These are phyloP conservation scores for Prunus yedoensis DNA, from an alignment of 331 rosid species.

Conservation along the genomic window DNA sequence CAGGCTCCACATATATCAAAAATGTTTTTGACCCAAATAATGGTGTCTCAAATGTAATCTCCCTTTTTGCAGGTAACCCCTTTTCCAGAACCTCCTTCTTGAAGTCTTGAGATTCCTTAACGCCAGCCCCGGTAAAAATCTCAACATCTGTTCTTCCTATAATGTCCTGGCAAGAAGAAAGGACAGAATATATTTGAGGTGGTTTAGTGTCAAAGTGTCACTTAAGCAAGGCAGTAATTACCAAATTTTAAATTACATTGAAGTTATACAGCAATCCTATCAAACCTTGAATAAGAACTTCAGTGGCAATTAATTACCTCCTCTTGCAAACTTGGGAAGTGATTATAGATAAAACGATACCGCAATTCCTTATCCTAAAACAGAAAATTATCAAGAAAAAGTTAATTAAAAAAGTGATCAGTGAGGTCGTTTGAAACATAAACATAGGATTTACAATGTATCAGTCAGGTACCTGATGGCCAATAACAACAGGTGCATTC, in stretches of 20 bases:
- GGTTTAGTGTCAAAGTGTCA: background rate
- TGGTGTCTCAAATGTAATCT: conserved; percentile 85
- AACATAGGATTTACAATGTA: background rate
- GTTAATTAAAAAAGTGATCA: background rate
- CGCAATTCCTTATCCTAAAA: conserved; percentile 90
- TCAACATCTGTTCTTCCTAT: conserved; percentile 97
- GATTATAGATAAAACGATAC: conserved; percentile 96
- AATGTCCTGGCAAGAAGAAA: conserved; percentile 59
- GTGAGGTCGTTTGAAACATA: background rate
- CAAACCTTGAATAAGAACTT: conserved; percentile 38
- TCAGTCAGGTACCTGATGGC: conserved; percentile 74
- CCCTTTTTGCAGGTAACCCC: conserved; percentile 86
- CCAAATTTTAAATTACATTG: no score
- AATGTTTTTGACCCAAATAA: conserved; percentile 87
- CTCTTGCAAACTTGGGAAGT: conserved; percentile 91
- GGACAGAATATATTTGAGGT: background rate
- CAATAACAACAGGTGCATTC: conserved; percentile 97
- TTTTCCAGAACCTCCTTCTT: conserved; percentile 91
- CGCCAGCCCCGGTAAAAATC: conserved; percentile 87
- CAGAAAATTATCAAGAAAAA: background rate
- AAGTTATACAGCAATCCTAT: conserved; percentile 6
- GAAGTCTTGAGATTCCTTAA: conserved; percentile 84
- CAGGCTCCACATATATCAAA: conserved; percentile 90
- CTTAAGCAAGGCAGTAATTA: background rate
- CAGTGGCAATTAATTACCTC: conserved; percentile 63